These are phyloP conservation scores for Exophiala sideris DNA, from an alignment of 2,329 filamentous ascomycete genomes.

Conservation along the genomic window DNA sequence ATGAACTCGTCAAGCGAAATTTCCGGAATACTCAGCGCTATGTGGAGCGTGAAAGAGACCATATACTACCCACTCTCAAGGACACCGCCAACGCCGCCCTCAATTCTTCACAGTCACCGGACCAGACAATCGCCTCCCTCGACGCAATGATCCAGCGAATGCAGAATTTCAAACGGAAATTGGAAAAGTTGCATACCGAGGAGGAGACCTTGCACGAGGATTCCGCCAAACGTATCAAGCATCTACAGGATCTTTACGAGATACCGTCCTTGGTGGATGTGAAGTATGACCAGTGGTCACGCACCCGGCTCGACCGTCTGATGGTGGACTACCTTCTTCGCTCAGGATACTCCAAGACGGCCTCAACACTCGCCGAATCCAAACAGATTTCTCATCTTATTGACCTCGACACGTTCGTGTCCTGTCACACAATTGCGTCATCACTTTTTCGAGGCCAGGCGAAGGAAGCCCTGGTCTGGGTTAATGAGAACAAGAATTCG, in stretches of 20 bases:
- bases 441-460: slow-evolving; percentile 69
- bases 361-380: slow-evolving; percentile 68
- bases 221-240: slow-evolving; percentile 70
- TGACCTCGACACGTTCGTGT: slow-evolving; percentile 82
- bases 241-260: slow-evolving; percentile 75
- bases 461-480: slow-evolving; percentile 81
- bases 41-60: slow-evolving; percentile 47
- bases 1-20: slow-evolving; percentile 90
- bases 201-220: slow-evolving; percentile 74
- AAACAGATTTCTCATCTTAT: slow-evolving; percentile 76
- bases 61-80: slow-evolving; percentile 48
- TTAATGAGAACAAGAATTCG: slow-evolving; percentile 86
- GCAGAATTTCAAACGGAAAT: slow-evolving; percentile 83
- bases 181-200: slow-evolving; percentile 72
- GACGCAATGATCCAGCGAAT: slow-evolving; percentile 83
- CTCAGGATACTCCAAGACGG: slow-evolving; percentile 76
- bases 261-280: slow-evolving; percentile 84
- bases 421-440: slow-evolving; percentile 73
- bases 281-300: slow-evolving; percentile 88
- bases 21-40: slow-evolving; percentile 68
- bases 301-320: slow-evolving; percentile 74
- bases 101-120: slow-evolving; percentile 58
- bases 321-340: slow-evolving; percentile 90
- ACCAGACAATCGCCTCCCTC: slow-evolving; percentile 73
- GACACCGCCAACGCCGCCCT: slow-evolving; percentile 60